A percentile compares a stretch with the other conserved stretches of the same genome.
Conservation (phyloP, 2,329 filamentous ascomycete genomes). For the Pyrenophora graminea region DNA sequence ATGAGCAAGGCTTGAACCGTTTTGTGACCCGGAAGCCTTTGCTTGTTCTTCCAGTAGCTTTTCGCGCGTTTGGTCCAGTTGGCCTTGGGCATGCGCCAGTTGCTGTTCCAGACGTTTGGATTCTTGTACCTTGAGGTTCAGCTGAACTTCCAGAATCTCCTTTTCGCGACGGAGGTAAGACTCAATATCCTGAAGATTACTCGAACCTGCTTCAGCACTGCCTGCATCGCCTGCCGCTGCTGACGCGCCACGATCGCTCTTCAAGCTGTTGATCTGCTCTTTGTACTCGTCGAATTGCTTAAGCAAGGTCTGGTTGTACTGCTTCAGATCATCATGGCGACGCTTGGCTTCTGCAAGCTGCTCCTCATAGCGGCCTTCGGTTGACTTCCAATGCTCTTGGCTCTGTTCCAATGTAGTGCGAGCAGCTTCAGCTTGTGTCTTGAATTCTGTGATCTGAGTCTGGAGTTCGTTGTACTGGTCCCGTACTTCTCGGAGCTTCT, state of each 20-base stretch:
- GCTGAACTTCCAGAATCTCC: slow-evolving; percentile 96
- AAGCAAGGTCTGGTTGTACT: slow-evolving; percentile 89
- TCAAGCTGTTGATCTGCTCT: slow-evolving; percentile 76
- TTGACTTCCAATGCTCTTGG: slow-evolving; percentile 85
- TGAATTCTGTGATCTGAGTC: slow-evolving; percentile 73
- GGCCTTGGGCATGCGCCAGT: slow-evolving; percentile 80
- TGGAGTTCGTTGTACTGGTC: slow-evolving; percentile 81
- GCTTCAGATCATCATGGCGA: slow-evolving; percentile 79
- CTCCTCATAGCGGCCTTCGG: slow-evolving; percentile 77
- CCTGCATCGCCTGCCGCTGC: slow-evolving; percentile 57
- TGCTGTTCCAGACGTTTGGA: slow-evolving; percentile 87
- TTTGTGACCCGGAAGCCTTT: slow-evolving; percentile 73
- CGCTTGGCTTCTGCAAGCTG: slow-evolving; percentile 80
- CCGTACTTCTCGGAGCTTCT: slow-evolving; percentile 77
- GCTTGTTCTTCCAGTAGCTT: slow-evolving; percentile 88
- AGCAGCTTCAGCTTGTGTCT: slow-evolving; percentile 82
- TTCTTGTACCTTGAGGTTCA: slow-evolving; percentile 86
- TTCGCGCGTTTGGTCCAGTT: slow-evolving; percentile 85
- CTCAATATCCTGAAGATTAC: slow-evolving; percentile 87
- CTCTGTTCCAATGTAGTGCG: slow-evolving; percentile 78
- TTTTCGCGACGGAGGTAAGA: slow-evolving; percentile 92
- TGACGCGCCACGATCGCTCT: slow-evolving; percentile 67
- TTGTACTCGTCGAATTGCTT: slow-evolving; percentile 84
- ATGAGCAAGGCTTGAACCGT: slow-evolving; percentile 79
- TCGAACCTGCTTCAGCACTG: slow-evolving; percentile 62